These are phyloP conservation scores for Sphaerulina populicola DNA, from an alignment of 2,329 filamentous ascomycete species.

Conservation along the genomic window DNA sequence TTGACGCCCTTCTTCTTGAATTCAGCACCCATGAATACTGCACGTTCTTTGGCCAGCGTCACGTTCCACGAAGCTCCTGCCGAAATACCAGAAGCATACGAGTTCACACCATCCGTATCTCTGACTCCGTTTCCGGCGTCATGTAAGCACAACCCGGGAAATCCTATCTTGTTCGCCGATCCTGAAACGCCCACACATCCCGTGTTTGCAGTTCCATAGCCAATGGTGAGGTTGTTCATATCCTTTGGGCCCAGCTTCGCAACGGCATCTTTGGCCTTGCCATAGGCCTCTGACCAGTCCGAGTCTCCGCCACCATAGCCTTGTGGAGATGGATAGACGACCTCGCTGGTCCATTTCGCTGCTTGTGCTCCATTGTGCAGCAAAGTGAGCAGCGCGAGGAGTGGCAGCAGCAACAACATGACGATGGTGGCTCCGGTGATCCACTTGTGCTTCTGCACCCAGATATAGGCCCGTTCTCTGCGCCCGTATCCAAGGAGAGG, in stretches of 20 bases:
- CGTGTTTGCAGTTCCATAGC: slow-evolving; percentile 25
- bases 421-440: slow-evolving; percentile 20
- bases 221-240: slow-evolving; percentile 34
- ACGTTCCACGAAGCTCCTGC: slow-evolving; percentile 46
- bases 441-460: slow-evolving; percentile 22
- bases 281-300: slow-evolving; percentile 30
- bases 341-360: slow-evolving; percentile 21
- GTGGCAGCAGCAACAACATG: slow-evolving; percentile 25
- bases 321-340: slow-evolving; percentile 16
- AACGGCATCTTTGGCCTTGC: slow-evolving; percentile 28
- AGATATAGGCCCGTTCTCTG: slow-evolving; percentile 10
- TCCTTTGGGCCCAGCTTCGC: slow-evolving; percentile 32
- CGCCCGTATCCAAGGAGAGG: not conserved
- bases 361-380: slow-evolving; percentile 21
- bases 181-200: slow-evolving; percentile 35
- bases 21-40: slow-evolving; percentile 48
- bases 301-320: slow-evolving; percentile 27
- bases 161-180: slow-evolving; percentile 31
- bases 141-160: slow-evolving; percentile 37
- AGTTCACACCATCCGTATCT: slow-evolving; percentile 38
- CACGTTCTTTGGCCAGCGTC: slow-evolving; percentile 46
- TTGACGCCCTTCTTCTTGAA: slow-evolving; percentile 50
- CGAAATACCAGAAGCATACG: slow-evolving; percentile 38
- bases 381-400: slow-evolving; percentile 28
- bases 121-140: slow-evolving; percentile 39